These are phyloP conservation scores for Protomyces pachydermus DNA, from an alignment of 1,139 yeast species.

Conservation along the genomic window DNA sequence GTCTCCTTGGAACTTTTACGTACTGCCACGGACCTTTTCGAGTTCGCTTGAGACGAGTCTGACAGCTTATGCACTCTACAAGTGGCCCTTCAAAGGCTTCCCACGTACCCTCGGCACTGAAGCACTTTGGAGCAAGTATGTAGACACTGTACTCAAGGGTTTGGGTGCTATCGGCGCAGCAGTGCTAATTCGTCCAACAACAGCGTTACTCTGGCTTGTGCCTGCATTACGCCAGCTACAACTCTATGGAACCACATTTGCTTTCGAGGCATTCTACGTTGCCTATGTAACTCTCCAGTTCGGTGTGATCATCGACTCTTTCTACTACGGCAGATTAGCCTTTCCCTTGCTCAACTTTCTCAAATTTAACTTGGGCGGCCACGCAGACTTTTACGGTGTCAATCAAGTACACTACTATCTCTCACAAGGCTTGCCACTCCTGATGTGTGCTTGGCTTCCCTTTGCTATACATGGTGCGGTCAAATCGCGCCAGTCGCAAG, in stretches of 20 bases:
- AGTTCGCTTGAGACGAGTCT: constrained; percentile 74
- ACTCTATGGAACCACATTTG: not conserved
- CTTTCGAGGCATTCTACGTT: constrained; percentile 27
- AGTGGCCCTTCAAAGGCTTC: constrained; percentile 61
- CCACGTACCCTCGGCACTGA: constrained; percentile 28
- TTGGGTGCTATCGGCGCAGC: constrained; percentile 41
- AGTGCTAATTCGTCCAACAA: constrained; percentile 78
- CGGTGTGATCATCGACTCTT: constrained; percentile 61
- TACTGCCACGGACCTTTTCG: constrained; percentile 76
- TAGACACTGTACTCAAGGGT: constrained; percentile 1
- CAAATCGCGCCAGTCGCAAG: constrained; percentile 32
- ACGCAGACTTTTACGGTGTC: constrained; percentile 78
- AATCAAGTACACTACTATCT: constrained; percentile 85
- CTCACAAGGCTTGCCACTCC: constrained; percentile 72
- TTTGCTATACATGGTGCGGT: constrained; percentile 47
- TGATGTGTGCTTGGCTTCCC: constrained; percentile 65
- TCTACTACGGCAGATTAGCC: constrained; percentile 54
- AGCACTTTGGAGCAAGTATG: constrained; percentile 25
- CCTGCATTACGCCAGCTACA: constrained; percentile 3
- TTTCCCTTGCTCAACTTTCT: constrained; percentile 68
- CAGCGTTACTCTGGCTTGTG: constrained; percentile 65
- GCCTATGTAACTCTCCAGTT: constrained; percentile 33
- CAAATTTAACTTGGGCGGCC: constrained; percentile 66
- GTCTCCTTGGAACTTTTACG: constrained; percentile 55
- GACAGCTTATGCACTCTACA: constrained; percentile 62